Evolutionary conservation across 306 rosid genomes (phyloP).

Genomic region (Casuarina glauca): DNA sequence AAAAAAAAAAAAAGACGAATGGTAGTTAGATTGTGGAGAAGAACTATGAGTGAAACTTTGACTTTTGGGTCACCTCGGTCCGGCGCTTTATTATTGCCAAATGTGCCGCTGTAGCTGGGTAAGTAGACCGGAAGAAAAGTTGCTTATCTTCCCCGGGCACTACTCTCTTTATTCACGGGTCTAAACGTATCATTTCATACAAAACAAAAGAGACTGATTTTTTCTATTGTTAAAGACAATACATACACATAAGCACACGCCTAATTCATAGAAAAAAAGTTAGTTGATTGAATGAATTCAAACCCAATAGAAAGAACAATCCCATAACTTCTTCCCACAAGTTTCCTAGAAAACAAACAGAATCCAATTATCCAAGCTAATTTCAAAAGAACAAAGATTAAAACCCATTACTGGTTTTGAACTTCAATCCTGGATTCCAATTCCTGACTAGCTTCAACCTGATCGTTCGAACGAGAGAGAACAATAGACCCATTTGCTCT

Average conservation of each 20-base stretch:
- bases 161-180: no score
- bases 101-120: no score
- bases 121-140: no score
- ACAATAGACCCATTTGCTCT: conserved; percentile 30
- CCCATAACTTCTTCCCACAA: background rate
- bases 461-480: conserved; percentile 38
- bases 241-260: background rate
- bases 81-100: no score
- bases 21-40: no score
- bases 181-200: no score
- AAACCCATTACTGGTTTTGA: conserved; percentile 53
- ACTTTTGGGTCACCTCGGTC: no score
- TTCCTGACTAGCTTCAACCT: conserved; percentile 22
- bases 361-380: background rate
- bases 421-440: conserved; percentile 38
- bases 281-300: background rate
- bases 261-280: background rate
- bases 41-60: no score
- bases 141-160: no score
- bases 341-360: conserved; percentile 1
- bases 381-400: background rate
- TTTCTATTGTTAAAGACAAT: background rate
- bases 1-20: no score
- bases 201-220: no score
- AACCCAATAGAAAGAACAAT: background rate